Percentiles rank a stretch among this genome's conserved stretches.
Conservation (phyloP, 2,329 filamentous ascomycete species). For the Fusarium papillatum region DNA sequence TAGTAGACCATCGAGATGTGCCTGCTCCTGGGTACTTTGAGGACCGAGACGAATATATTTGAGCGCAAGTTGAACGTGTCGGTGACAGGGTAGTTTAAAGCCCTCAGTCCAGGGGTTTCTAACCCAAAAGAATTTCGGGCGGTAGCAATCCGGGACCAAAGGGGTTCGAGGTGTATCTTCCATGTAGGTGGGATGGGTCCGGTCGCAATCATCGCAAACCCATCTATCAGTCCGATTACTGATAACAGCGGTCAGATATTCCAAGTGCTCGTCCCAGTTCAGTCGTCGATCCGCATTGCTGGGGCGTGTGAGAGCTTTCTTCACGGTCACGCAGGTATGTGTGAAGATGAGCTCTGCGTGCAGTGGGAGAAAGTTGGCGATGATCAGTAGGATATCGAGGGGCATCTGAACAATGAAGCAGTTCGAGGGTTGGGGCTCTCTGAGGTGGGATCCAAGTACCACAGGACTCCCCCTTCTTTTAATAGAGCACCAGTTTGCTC, state of each 20-base stretch:
- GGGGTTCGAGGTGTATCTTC: neutral
- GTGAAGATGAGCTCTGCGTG: neutral
- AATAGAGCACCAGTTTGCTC: neutral
- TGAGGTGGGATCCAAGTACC: neutral
- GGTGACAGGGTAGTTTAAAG: neutral
- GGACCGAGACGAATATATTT: neutral
- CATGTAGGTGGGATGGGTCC: neutral
- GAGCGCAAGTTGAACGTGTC: constrained; percentile 2
- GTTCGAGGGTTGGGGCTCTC: neutral
- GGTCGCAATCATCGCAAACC: neutral
- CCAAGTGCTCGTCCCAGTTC: neutral
- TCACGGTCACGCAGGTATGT: neutral
- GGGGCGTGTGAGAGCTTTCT: neutral
- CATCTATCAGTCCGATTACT: constrained; percentile 5
- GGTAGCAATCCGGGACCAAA: neutral
- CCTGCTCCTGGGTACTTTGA: neutral
- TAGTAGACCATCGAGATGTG: neutral
- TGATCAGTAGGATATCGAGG: neutral
- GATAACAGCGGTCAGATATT: neutral
- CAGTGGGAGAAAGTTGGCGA: neutral
- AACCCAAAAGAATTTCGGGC: neutral
- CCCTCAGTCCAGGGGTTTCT: neutral
- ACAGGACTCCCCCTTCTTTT: neutral
- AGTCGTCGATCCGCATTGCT: neutral
- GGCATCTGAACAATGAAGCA: neutral